phyloP scores from a whole-genome alignment of 2,329 filamentous ascomycete species.

The Aureobasidium pullulans region DNA sequence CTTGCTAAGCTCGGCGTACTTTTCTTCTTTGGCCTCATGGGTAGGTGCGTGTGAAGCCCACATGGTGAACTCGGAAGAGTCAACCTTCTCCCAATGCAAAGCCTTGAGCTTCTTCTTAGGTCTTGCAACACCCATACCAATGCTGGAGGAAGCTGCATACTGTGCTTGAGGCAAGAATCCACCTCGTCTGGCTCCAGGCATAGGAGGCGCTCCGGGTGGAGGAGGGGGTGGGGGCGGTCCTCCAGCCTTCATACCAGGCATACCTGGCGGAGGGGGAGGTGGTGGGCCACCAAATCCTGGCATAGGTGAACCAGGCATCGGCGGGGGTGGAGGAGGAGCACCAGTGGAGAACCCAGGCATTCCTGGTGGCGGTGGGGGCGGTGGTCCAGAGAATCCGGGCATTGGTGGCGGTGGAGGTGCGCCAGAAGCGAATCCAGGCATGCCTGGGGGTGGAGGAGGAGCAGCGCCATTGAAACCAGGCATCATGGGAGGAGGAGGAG shows the following conservation, averaged over 20 bases:
- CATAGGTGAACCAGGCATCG: conserved; percentile 39
- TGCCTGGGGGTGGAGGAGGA: conserved; percentile 36
- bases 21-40: conserved; percentile 85
- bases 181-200: conserved; percentile 51
- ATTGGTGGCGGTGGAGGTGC: conserved; percentile 39
- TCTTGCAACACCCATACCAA: conserved; percentile 70
- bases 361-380: conserved; percentile 48
- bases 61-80: conserved; percentile 81
- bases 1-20: conserved; percentile 84
- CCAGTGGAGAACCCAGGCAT: conserved; percentile 39
- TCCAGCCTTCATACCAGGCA: conserved; percentile 41
- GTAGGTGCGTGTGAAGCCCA: conserved; percentile 85
- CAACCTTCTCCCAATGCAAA: conserved; percentile 98
- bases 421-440: conserved; percentile 38
- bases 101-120: conserved; percentile 99
- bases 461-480: conserved; percentile 33
- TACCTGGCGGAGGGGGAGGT: conserved; percentile 43
- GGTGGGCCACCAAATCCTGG: conserved; percentile 35
- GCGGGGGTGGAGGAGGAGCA: conserved; percentile 32
- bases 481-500: conserved; percentile 38
- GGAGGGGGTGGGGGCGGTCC: conserved; percentile 52
- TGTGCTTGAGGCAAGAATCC: conserved; percentile 65
- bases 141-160: conserved; percentile 46
- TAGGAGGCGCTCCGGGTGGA: conserved; percentile 59
- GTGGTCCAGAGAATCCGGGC: conserved; percentile 44